Conservation (phyloP, 2,329 filamentous ascomycete species). For the Lasiodiplodia citricola region DNA sequence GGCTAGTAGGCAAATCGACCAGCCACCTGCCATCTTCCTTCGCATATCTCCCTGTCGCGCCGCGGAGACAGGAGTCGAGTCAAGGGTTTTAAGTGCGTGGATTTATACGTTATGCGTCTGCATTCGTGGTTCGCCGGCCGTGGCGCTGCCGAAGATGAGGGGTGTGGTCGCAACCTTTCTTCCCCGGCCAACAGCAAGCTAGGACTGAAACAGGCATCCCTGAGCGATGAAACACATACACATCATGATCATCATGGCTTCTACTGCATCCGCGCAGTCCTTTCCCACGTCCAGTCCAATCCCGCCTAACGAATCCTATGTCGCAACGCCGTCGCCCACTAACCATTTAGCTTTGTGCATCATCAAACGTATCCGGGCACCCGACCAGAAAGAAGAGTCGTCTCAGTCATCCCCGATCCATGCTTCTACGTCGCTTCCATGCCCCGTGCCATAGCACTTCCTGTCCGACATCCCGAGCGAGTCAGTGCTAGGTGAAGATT, state of each 20-base stretch:
- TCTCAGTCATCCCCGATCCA: not conserved
- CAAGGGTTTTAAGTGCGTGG: constrained; percentile 7
- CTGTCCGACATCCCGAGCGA: not conserved
- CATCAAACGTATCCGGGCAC: not conserved
- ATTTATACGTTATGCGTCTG: not conserved
- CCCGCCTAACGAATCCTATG: not conserved
- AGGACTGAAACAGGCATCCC: constrained; percentile 1
- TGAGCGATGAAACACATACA: constrained; percentile 16
- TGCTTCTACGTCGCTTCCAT: not conserved
- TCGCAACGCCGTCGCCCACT: not conserved
- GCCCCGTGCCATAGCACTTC: not conserved
- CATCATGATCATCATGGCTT: constrained; percentile 18
- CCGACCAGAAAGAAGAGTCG: not conserved
- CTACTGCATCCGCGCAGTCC: constrained; percentile 2
- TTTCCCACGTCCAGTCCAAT: not conserved
- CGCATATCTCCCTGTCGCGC: not conserved
- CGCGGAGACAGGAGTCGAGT: not conserved
- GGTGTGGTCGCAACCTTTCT: not conserved
- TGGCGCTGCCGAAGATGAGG: not conserved
- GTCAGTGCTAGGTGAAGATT: not conserved
- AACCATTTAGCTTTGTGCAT: not conserved
- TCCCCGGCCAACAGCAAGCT: not conserved
- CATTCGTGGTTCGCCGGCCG: constrained; percentile 6
- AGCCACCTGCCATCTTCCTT: not conserved
- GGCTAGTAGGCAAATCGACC: not conserved